Percentiles rank a stretch among this genome's conserved stretches.
These are phyloP conservation scores for Camellia japonica DNA, from an alignment of 148 eudicot genomes.

Conservation along the genomic window DNA sequence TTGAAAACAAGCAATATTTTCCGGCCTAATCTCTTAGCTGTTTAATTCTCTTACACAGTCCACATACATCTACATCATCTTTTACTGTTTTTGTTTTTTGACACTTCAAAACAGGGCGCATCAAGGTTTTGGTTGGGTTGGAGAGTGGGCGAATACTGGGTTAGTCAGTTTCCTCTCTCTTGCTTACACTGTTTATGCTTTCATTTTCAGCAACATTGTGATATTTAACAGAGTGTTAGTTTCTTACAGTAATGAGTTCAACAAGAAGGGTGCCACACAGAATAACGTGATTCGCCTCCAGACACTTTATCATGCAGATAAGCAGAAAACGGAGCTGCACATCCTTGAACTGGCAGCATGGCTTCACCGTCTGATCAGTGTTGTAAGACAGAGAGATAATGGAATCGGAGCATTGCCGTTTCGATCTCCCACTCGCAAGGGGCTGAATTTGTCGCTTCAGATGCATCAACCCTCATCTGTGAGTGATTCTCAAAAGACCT, in stretches of 20 bases:
- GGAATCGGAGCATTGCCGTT: constrained; percentile 36
- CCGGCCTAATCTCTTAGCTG: neutral
- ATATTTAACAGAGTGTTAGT: neutral
- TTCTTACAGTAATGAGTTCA: constrained; percentile 52
- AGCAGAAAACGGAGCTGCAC: constrained; percentile 54
- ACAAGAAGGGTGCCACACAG: constrained; percentile 46
- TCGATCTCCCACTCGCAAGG: constrained; percentile 48
- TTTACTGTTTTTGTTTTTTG: neutral
- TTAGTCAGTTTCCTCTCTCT: constrained; percentile 23
- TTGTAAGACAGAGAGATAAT: constrained; percentile 55
- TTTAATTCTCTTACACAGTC: neutral
- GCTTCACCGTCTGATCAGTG: constrained; percentile 68
- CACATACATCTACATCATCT: neutral
- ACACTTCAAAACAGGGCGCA: constrained; percentile 55
- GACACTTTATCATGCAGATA: constrained; percentile 84
- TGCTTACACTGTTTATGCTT: neutral
- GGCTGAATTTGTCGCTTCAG: constrained; percentile 15
- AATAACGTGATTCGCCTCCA: constrained; percentile 60
- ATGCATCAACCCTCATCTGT: no score
- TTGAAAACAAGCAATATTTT: neutral
- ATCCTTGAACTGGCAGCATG: constrained; percentile 65
- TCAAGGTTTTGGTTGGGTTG: constrained; percentile 99
- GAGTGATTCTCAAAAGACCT: constrained; percentile 14
- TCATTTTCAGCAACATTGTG: neutral
- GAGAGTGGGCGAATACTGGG: constrained; percentile 98